Conservation (phyloP, 1,139 yeast genomes). For the Saccharomyces hybrid region DNA sequence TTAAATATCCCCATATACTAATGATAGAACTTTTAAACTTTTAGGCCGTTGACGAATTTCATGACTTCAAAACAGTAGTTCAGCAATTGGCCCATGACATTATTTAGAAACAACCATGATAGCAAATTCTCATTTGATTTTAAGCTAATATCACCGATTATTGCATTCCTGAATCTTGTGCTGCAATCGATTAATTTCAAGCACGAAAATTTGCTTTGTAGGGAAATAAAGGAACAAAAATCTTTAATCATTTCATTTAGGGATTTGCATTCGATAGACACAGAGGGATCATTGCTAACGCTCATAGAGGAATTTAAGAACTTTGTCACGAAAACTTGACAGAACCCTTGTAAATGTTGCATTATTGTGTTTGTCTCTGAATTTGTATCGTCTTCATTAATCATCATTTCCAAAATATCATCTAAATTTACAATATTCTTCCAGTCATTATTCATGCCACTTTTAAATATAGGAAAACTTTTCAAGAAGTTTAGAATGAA, state of each 20-base stretch:
- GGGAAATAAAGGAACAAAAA: conserved; percentile 1
- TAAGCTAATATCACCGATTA: conserved; percentile 1
- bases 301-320: background rate
- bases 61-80: conserved; percentile 3
- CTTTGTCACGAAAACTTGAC: background rate
- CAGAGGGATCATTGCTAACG: background rate
- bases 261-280: background rate
- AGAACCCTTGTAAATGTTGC: background rate
- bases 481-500: background rate
- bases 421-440: background rate
- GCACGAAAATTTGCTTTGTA: background rate
- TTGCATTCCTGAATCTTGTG: conserved; percentile 1
- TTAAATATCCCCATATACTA: background rate
- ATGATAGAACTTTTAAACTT: background rate
- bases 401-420: background rate
- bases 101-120: conserved; percentile 3
- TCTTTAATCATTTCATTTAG: conserved; percentile 2
- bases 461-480: background rate
- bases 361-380: background rate
- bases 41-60: background rate
- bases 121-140: conserved; percentile 1
- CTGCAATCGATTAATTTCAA: conserved; percentile 1
- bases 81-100: conserved; percentile 1
- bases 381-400: background rate
- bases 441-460: conserved; percentile 4